These are phyloP conservation scores for Globisporangium iwayamae DNA, from an alignment of 352 stramenopile genomes.

Conservation along the genomic window DNA sequence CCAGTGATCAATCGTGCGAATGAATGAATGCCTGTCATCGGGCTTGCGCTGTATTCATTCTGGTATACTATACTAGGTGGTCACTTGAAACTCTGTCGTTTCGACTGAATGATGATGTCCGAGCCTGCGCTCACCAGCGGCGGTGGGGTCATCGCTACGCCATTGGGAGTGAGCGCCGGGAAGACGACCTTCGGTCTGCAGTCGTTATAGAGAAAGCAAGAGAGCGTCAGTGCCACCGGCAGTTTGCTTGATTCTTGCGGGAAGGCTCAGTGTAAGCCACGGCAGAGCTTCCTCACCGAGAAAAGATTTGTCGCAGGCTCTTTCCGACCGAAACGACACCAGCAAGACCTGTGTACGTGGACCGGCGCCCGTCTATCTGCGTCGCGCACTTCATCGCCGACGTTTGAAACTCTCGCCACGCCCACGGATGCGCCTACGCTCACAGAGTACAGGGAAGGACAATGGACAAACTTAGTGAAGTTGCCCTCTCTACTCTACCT, in stretches of 20 bases:
- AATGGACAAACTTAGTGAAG: too few relatives aligned
- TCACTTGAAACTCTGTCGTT: constrained; percentile 9
- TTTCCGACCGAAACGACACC: constrained; percentile 52
- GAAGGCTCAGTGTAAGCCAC: too few relatives aligned
- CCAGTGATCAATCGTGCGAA: too few relatives aligned
- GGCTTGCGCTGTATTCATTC: neutral
- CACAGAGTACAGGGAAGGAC: too few relatives aligned
- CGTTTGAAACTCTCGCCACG: constrained; percentile 70
- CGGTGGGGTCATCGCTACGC: neutral
- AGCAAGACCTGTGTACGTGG: constrained; percentile 41
- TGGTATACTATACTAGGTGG: neutral
- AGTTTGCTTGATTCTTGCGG: too few relatives aligned
- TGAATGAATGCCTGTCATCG: too few relatives aligned
- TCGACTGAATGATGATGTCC: constrained; percentile 12
- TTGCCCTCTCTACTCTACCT: neutral
- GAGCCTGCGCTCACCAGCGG: neutral
- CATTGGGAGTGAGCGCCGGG: constrained; percentile 6
- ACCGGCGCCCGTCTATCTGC: constrained; percentile 36
- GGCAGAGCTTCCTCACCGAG: constrained; percentile 24
- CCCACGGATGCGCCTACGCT: constrained; percentile 54
- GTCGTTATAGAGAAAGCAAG: too few relatives aligned
- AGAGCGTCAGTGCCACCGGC: too few relatives aligned
- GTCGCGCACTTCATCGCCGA: constrained; percentile 69
- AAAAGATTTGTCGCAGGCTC: constrained; percentile 52
- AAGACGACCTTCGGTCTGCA: constrained; percentile 19